Conservation (phyloP, 345 rosid genomes). For the Xanthoceras sorbifolium region DNA sequence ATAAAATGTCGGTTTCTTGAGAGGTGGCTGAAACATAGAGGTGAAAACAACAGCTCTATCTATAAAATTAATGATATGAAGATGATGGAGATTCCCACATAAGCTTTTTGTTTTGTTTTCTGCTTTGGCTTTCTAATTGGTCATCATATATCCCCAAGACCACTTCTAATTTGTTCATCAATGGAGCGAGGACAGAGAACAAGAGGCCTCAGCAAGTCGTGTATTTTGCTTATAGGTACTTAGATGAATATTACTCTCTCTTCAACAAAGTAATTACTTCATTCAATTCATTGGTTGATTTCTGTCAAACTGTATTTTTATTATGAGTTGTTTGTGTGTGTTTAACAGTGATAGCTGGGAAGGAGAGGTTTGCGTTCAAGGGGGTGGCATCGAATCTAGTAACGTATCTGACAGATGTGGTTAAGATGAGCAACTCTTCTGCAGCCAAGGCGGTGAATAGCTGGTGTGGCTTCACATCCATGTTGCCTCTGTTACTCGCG, state of each 20-base stretch:
- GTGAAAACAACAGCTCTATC: not conserved
- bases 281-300: not conserved
- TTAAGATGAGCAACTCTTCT: slow-evolving; percentile 77
- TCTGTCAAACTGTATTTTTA: not conserved
- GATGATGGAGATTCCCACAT: not conserved
- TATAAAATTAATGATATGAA: not conserved
- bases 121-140: slow-evolving; percentile 1
- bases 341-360: slow-evolving; percentile 64
- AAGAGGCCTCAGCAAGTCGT: slow-evolving; percentile 58
- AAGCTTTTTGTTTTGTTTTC: not conserved
- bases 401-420: slow-evolving; percentile 81
- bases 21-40: not conserved
- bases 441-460: slow-evolving; percentile 89
- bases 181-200: slow-evolving; percentile 43
- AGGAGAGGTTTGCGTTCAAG: slow-evolving; percentile 95
- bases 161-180: slow-evolving; percentile 2
- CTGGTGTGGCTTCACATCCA: slow-evolving; percentile 89
- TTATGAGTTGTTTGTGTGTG: not conserved
- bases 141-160: not conserved
- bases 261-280: not conserved
- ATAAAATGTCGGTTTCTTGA: not conserved
- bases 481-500: slow-evolving; percentile 80
- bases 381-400: slow-evolving; percentile 94
- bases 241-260: not conserved
- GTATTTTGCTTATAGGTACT: slow-evolving; percentile 78